phyloP scores from a whole-genome alignment of 257 asterid species.

The Ligustrum vulgare region DNA sequence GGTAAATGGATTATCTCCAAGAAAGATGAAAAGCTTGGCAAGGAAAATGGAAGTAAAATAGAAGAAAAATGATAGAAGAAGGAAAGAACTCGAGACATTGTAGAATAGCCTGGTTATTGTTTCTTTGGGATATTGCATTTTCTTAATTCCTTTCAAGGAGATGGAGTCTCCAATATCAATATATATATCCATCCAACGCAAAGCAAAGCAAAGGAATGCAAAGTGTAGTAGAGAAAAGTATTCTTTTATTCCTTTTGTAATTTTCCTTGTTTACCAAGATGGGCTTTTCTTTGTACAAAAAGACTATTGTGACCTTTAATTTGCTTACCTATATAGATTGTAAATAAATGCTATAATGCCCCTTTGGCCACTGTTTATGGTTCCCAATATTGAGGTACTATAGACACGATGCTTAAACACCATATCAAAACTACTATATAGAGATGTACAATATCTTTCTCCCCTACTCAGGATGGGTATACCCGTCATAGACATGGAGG shows the following conservation, averaged over 20 bases:
- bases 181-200: slow-evolving; percentile 31
- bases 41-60: slow-evolving; percentile 75
- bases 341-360: no score
- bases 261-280: slow-evolving; percentile 34
- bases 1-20: slow-evolving; percentile 75
- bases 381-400: no score
- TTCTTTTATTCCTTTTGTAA: slow-evolving; percentile 56
- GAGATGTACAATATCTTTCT: no score
- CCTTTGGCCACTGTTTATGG: no score
- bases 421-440: no score
- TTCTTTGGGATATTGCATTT: slow-evolving; percentile 69
- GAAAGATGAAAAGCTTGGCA: slow-evolving; percentile 56
- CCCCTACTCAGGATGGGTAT: no score
- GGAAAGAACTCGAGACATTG: slow-evolving; percentile 62
- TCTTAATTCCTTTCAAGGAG: slow-evolving; percentile 28
- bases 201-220: slow-evolving; percentile 33
- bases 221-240: slow-evolving; percentile 41
- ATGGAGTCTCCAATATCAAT: slow-evolving; percentile 29
- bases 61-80: slow-evolving; percentile 69
- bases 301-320: slow-evolving; percentile 25
- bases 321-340: no score
- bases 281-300: slow-evolving; percentile 20
- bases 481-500: no score
- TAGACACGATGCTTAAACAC: no score
- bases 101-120: slow-evolving; percentile 67